These are phyloP conservation scores for Yamadazyma paraphyllophila DNA, from an alignment of 805 yeast species.

Conservation along the genomic window DNA sequence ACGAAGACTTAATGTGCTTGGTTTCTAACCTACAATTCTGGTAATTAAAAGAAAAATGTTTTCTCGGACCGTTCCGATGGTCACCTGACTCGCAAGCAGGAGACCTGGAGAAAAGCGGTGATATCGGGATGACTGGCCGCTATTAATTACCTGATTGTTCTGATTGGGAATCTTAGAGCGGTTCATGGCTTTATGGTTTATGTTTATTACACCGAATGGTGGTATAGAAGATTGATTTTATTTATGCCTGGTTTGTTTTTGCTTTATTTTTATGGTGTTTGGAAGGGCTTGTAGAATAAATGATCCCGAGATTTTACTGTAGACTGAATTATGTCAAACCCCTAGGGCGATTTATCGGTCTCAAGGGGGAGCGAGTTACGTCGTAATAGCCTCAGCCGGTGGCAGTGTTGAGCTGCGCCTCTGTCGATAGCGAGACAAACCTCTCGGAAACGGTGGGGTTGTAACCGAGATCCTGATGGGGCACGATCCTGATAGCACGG, in stretches of 20 bases:
- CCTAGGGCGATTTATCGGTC: background rate
- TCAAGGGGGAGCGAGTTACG: too few species aligned
- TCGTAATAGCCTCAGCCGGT: too few species aligned
- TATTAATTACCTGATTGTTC: too few species aligned
- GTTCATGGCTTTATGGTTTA: background rate
- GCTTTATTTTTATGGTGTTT: background rate
- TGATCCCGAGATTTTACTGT: background rate
- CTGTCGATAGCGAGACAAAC: too few species aligned
- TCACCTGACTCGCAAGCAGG: background rate
- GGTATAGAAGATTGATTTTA: background rate
- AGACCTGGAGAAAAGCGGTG: background rate
- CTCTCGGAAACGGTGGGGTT: too few species aligned
- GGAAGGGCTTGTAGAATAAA: background rate
- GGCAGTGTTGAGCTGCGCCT: too few species aligned
- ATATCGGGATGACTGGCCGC: background rate
- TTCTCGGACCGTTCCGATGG: background rate
- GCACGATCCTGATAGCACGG: too few species aligned
- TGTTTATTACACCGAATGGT: background rate
- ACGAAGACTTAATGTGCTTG: background rate
- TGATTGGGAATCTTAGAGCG: too few species aligned
- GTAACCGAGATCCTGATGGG: too few species aligned
- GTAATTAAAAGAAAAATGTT: background rate
- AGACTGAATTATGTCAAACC: background rate
- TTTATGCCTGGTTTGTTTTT: background rate
- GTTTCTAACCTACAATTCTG: background rate